Evolutionary conservation across 2,329 filamentous ascomycete genomes (phyloP).

Genomic region (Exophiala sideris): DNA sequence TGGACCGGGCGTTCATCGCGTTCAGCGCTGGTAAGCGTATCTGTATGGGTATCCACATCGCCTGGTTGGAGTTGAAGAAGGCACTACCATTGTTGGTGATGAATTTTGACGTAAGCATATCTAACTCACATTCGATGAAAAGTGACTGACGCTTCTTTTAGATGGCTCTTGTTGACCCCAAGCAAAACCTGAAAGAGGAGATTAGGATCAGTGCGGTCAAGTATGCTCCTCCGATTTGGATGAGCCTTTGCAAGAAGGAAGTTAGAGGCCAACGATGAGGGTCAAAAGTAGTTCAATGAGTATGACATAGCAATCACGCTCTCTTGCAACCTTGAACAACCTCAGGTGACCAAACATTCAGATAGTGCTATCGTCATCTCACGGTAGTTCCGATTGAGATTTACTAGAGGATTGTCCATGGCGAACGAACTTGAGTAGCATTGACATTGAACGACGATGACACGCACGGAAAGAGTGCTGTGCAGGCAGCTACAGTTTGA

Average conservation of each 20-base stretch:
- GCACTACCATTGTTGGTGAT: constrained; percentile 4
- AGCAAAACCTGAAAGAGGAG: constrained; percentile 5
- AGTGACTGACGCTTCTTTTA: background rate
- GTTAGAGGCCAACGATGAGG: background rate
- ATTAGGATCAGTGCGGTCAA: constrained; percentile 15
- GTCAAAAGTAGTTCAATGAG: background rate
- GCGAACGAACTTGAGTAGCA: too few species aligned
- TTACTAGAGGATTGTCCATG: too few species aligned
- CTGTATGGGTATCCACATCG: constrained; percentile 13
- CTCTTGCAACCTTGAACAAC: background rate
- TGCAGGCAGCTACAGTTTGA: too few species aligned
- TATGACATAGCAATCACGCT: background rate
- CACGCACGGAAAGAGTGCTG: too few species aligned
- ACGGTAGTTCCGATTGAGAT: too few species aligned
- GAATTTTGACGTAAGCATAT: constrained; percentile 9
- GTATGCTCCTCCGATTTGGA: constrained; percentile 13
- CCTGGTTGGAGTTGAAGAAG: constrained; percentile 17
- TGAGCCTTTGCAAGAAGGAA: constrained; percentile 6
- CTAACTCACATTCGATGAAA: background rate
- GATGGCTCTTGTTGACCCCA: constrained; percentile 12
- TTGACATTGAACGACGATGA: too few species aligned
- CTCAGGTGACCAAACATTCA: too few species aligned
- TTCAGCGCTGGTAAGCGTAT: constrained; percentile 12
- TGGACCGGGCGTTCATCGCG: constrained; percentile 12
- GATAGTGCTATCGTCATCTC: too few species aligned